These are phyloP conservation scores for Pythium rhizo-oryzae DNA, from an alignment of 352 stramenopile species.

Conservation along the genomic window DNA sequence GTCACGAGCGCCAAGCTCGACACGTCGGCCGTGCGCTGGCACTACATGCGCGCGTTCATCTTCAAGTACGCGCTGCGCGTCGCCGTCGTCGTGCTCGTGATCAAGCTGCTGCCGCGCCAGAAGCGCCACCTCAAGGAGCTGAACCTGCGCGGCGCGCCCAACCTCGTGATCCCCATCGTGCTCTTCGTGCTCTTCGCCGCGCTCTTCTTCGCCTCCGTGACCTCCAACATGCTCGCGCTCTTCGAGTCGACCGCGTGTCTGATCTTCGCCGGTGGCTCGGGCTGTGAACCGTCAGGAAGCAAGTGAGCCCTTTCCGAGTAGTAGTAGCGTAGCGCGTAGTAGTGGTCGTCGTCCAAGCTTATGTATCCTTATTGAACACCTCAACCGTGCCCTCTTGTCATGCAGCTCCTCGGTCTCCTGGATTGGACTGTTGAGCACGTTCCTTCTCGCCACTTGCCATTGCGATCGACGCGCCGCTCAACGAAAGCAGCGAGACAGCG, in stretches of 20 bases:
- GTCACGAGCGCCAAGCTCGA: slow-evolving; percentile 12
- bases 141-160: slow-evolving; percentile 16
- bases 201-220: slow-evolving; percentile 16
- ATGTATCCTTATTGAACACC: too few species aligned
- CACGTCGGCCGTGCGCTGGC: slow-evolving; percentile 17
- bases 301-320: too few species aligned
- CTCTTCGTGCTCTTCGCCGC: slow-evolving; percentile 13
- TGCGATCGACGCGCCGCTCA: too few species aligned
- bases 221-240: slow-evolving; percentile 23
- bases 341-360: too few species aligned
- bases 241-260: slow-evolving; percentile 30
- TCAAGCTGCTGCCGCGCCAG: slow-evolving; percentile 26
- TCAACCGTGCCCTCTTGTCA: too few species aligned
- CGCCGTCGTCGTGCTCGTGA: slow-evolving; percentile 10
- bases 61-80: slow-evolving; percentile 17
- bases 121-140: slow-evolving; percentile 26
- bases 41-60: slow-evolving; percentile 20
- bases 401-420: too few species aligned
- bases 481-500: too few species aligned
- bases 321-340: too few species aligned
- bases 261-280: slow-evolving; percentile 23
- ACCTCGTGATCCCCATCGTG: slow-evolving; percentile 14
- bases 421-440: too few species aligned
- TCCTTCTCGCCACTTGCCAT: too few species aligned
- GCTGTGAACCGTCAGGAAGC: slow-evolving; percentile 6